These are phyloP conservation scores for Arabidopsis arenosa DNA, from an alignment of 345 rosid species.

Conservation along the genomic window DNA sequence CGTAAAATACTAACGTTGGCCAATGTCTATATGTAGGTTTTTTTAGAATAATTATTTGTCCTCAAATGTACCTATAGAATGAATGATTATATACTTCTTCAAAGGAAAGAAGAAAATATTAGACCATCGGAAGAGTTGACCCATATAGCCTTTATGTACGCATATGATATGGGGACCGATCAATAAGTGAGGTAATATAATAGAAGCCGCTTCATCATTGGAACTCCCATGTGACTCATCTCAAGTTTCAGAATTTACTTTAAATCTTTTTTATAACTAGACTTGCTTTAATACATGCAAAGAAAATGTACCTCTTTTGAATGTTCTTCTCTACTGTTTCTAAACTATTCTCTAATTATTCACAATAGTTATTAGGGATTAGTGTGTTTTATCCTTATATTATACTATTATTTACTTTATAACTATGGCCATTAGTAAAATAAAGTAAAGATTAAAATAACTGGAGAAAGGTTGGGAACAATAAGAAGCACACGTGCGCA, in stretches of 20 bases:
- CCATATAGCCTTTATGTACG: constrained; percentile 1
- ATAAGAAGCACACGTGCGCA: constrained; percentile 61
- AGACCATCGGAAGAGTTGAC: constrained; percentile 42
- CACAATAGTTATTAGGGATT: not conserved
- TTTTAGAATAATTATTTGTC: not conserved
- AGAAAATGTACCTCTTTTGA: not conserved
- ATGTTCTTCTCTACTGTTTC: not conserved
- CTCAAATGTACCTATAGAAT: not conserved
- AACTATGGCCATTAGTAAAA: not conserved
- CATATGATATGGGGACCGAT: constrained; percentile 33
- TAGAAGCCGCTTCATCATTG: constrained; percentile 38
- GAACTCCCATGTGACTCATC: constrained; percentile 35
- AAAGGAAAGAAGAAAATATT: constrained; percentile 14
- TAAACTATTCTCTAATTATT: not conserved
- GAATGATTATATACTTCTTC: not conserved
- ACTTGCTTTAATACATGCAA: not conserved
- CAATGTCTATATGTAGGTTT: not conserved
- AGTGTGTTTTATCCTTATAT: not conserved
- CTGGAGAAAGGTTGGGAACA: not conserved
- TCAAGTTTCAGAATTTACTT: not conserved
- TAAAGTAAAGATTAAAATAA: not conserved
- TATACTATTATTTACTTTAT: not conserved
- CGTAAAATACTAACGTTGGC: constrained; percentile 4
- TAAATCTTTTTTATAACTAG: not conserved
- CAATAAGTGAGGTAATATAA: constrained; percentile 30